A percentile compares a stretch with the other conserved stretches of the same genome.
Evolutionary conservation across 257 asterid species (phyloP).

Genomic region (Anisodus tanguticus): DNA sequence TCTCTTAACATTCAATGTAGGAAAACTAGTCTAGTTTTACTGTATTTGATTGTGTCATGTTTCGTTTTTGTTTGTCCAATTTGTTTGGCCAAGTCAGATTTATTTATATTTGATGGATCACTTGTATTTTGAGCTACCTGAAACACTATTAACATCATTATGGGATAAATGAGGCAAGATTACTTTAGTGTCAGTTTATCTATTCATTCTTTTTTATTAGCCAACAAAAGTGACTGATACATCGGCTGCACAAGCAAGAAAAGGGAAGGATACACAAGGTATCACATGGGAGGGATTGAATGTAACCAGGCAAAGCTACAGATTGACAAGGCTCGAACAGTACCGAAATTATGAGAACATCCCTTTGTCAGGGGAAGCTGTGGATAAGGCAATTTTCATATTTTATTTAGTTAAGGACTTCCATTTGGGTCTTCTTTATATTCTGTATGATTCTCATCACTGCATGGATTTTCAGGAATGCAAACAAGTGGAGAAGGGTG

Average conservation of each 20-base stretch:
- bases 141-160: too few species aligned
- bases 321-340: background rate
- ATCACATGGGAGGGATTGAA: too few species aligned
- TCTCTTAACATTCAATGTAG: too few species aligned
- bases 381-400: slow-evolving; percentile 42
- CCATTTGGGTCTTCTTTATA: background rate
- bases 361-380: slow-evolving; percentile 58
- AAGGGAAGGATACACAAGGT: slow-evolving; percentile 72
- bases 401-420: background rate
- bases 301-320: too few species aligned
- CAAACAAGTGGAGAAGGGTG: slow-evolving; percentile 54
- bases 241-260: slow-evolving; percentile 75
- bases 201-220: slow-evolving; percentile 36
- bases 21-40: too few species aligned
- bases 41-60: too few species aligned
- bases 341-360: slow-evolving; percentile 65
- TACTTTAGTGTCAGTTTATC: too few species aligned
- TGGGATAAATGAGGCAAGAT: too few species aligned
- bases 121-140: too few species aligned
- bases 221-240: slow-evolving; percentile 76
- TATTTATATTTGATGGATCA: too few species aligned
- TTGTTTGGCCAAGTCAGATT: too few species aligned
- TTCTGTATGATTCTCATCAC: background rate
- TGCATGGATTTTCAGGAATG: slow-evolving; percentile 45
- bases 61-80: too few species aligned